Evolutionary conservation across 352 stramenopile genomes (phyloP), one percentile per base, ranked within the genome.

Genomic region (Pelagophyceae sp.): DNA sequence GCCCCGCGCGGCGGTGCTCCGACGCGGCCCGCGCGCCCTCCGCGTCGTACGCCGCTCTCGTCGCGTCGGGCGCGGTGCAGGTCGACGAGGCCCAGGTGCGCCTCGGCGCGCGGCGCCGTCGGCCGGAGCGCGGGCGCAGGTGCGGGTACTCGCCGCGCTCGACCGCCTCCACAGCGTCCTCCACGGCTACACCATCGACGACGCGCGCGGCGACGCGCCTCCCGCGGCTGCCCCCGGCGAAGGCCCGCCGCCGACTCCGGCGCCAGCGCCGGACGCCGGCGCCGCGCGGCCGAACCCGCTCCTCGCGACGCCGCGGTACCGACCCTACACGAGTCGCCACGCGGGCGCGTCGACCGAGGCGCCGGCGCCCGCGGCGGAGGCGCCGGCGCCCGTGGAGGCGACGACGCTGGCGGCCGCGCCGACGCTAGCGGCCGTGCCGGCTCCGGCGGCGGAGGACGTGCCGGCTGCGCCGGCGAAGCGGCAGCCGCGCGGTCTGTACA

Each of bases 401-500:
- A 54, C 45, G 11, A 54, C 45, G 11, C 23, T 23, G 45, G 45
- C 45, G 11, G 45, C 45, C 45, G 45, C 45, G 45, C 11, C 45
- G 45, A 54, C 45, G 45, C 11, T 54, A 23, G 11, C 11, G 11
- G 45, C 11, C 45, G 45, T 54, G 45, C 45, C 58, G n/a, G n/a
- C n/a, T n/a, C n/a, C n/a, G n/a, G n/a, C n/a, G n/a, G n/a, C n/a
- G n/a, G n/a, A 31, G 58, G 58, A 35, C 15, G 58, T 31, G 58
- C 11, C 15, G 58, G 11, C 23, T 33, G 11, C 58, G 17, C 31
- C 58, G 29, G 15, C 29, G 58, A 15, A 27, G 15, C 35, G 60
- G 31, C 83, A 90, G n/a, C 94, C 94, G 0, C 91, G 92, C 67
- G 95, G 96, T 27, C 81, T 98, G 31, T 98, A 98, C 86, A 77